Percentiles rank a stretch among this genome's conserved stretches.
phyloP scores from a whole-genome alignment of 2,329 filamentous ascomycete species.

The Verticillium isaacii region DNA sequence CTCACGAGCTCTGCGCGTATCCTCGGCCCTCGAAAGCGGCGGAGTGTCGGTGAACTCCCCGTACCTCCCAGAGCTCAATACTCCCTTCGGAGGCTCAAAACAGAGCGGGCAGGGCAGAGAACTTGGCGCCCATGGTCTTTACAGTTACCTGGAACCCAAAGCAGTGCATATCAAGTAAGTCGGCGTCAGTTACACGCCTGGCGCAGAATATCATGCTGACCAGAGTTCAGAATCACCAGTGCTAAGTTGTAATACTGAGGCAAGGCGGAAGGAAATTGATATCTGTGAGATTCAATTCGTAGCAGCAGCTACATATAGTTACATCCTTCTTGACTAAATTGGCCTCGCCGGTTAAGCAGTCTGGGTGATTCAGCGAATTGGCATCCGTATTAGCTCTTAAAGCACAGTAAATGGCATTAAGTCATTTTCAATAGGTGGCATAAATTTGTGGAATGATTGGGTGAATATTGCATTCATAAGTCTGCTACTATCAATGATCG shows the following conservation, averaged over 20 bases:
- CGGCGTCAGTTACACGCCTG: not conserved
- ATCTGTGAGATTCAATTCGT: not conserved
- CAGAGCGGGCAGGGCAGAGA: conserved; percentile 5
- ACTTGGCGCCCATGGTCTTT: conserved; percentile 17
- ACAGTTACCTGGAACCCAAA: conserved; percentile 20
- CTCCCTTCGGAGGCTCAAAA: conserved; percentile 6
- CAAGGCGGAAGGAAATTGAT: not conserved
- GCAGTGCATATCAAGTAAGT: conserved; percentile 21
- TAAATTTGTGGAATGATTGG: not conserved
- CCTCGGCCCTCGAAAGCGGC: conserved; percentile 2
- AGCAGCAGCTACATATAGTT: not conserved
- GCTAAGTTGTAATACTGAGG: not conserved
- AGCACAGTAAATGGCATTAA: not conserved
- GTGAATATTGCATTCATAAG: not conserved
- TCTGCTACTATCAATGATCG: not conserved
- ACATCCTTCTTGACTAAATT: not conserved
- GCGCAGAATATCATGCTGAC: not conserved
- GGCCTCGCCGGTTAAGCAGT: not conserved
- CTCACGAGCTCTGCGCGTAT: conserved; percentile 1
- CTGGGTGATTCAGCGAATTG: not conserved
- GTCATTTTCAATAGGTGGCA: not conserved
- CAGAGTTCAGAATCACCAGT: not conserved
- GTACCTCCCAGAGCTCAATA: conserved; percentile 1
- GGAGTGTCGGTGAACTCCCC: conserved; percentile 3
- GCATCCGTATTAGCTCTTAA: not conserved